These are phyloP conservation scores for Penicillium capsulatum DNA, from an alignment of 2,329 filamentous ascomycete species.

Conservation along the genomic window DNA sequence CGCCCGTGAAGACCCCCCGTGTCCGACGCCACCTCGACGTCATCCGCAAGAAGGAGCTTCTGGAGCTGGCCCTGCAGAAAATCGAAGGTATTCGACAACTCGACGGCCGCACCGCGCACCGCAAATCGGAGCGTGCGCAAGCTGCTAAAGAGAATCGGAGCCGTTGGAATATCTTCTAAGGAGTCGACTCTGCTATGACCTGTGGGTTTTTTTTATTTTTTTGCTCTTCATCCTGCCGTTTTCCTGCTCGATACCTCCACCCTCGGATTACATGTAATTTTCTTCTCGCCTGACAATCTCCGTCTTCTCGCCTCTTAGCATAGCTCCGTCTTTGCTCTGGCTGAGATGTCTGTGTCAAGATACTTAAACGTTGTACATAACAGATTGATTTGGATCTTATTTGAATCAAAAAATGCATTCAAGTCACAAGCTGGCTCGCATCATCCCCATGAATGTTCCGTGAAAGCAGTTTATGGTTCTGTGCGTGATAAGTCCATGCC, in stretches of 20 bases:
- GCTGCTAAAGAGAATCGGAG: slow-evolving; percentile 36
- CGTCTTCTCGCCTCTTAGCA: no score
- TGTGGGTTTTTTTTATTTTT: slow-evolving; percentile 2
- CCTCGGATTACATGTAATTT: no score
- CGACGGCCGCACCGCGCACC: slow-evolving; percentile 66
- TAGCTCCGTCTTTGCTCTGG: no score
- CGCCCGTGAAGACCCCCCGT: slow-evolving; percentile 86
- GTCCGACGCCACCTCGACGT: slow-evolving; percentile 85
- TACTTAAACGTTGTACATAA: no score
- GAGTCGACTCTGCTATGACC: slow-evolving; percentile 2
- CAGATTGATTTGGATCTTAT: no score
- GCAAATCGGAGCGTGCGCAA: slow-evolving; percentile 37
- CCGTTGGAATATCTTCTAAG: slow-evolving; percentile 45
- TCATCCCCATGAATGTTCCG: no score
- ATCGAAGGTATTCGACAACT: slow-evolving; percentile 87
- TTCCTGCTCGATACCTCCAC: slow-evolving; percentile 3
- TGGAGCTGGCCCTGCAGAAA: slow-evolving; percentile 90
- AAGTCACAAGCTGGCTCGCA: no score
- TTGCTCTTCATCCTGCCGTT: slow-evolving; percentile 1
- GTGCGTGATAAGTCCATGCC: no score
- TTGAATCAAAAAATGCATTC: no score
- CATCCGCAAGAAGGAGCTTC: slow-evolving; percentile 82
- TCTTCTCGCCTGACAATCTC: no score
- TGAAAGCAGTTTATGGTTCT: no score
- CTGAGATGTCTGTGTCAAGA: no score